Evolutionary conservation across 2,329 filamentous ascomycete genomes (phyloP), one percentile per base, ranked within the genome.

Genomic region (Trichoderma harzianum): DNA sequence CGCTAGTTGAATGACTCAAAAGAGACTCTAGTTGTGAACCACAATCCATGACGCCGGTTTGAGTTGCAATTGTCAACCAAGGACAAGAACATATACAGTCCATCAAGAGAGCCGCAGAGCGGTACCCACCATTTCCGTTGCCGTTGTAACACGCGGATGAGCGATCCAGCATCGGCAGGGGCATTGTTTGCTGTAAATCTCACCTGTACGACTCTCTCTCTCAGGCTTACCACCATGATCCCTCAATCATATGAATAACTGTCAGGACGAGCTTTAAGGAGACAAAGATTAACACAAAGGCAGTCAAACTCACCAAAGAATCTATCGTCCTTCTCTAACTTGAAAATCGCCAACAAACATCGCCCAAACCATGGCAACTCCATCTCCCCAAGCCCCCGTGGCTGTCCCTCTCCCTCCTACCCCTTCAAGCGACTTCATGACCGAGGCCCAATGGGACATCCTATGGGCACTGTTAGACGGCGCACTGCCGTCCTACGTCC

Each of bases 401-500:
- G 57, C 74, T 24, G 73, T 72, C 32, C 73, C 72, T 1, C 72
- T 81, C 60, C 80, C 80, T 10, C 72, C 75, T 3, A 69, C 72
- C 60, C 80, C 80, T 32, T 51, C 77, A 39, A 57, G 70, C 55
- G 76, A 79, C 73, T 85, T 84, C 76, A 84, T 87, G 76, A 82
- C 79, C 53, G 80, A 83, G 63, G 78, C 80, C 21, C 86, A 89
- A 80, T 90, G 88, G 89, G 78, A 82, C 51, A 85, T 86, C 2
- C 76, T 90, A 55, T 82, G 86, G 74, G 82, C 88, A 3, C 79
- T 90, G 7, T 78, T 90, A 53, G 88, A 90, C 74, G 87, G 86
- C n/a, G 79, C 88, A 21, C 80, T 93, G 36, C 90, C 91, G 3
- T 86, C 89, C 24, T 84, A 93, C 73, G 84, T 83, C 24, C 78